These are phyloP conservation scores for Amanita phalloides DNA, from an alignment of 768 basidiomycete species.

Conservation along the genomic window DNA sequence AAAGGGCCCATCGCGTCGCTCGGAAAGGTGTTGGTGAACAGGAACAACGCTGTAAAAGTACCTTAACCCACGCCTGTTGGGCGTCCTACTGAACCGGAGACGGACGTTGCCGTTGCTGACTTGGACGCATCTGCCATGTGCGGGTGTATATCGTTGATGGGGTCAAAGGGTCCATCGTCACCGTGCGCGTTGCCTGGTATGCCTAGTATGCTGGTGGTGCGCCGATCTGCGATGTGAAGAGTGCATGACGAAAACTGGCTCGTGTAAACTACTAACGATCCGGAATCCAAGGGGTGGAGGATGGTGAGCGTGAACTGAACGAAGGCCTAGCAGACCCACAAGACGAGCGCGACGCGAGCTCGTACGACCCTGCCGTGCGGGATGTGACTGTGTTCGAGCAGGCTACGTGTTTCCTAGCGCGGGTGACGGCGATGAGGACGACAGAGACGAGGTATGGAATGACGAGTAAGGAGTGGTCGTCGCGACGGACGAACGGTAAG, in stretches of 20 bases:
- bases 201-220: conserved; percentile 10
- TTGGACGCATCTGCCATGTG: conserved; percentile 26
- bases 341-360: conserved; percentile 45
- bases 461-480: conserved; percentile 82
- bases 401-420: conserved; percentile 62
- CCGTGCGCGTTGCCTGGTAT: conserved; percentile 39
- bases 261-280: conserved; percentile 80
- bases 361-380: conserved; percentile 37
- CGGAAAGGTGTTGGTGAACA: conserved; percentile 80
- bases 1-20: conserved; percentile 57
- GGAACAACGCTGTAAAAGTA: conserved; percentile 92
- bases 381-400: conserved; percentile 53
- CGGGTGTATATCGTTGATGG: conserved; percentile 73
- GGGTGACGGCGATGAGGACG: conserved; percentile 53
- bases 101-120: not conserved
- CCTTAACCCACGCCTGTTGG: conserved; percentile 71
- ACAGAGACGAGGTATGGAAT: conserved; percentile 88
- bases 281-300: conserved; percentile 54
- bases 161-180: conserved; percentile 67
- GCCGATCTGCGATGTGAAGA: conserved; percentile 53
- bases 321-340: conserved; percentile 67
- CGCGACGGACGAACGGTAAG: conserved; percentile 62
- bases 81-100: conserved; percentile 36
- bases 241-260: conserved; percentile 84
- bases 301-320: conserved; percentile 79